Base-by-base conservation (phyloP, 2,329 filamentous ascomycete species). In the Xylaria polymorpha region DNA sequence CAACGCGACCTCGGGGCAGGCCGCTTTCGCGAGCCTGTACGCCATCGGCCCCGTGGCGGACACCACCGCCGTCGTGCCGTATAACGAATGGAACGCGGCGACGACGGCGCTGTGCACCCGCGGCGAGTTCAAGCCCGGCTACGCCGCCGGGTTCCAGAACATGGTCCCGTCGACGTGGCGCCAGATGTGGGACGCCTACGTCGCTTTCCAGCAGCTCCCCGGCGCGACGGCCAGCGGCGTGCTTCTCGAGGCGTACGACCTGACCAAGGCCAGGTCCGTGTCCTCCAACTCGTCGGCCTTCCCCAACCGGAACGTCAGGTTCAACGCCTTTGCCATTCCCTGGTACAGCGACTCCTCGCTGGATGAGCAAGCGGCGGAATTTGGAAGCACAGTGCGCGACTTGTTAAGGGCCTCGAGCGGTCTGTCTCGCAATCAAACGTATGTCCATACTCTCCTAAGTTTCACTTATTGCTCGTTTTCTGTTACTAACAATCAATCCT, bases 281-380 rank as follows among this genome's bases (percentile, higher is more conserved):
- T 66, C 70, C 35, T 72, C 29, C 12, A 61, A 46, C 61, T 51
- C 66, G 2, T 22, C 76, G 0, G 71, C 81, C 6, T 77, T 79
- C 61, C 78, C 81, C 9, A 77, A 77, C 20, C 75, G 79, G 0
- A 73, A 78, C 25, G 75, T 80, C 48, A 79, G 80, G 56, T 79
- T 78, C 20, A 75, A 83, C 65, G 78, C 78, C 0, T 75, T 82
- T 46, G 76, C 78, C 0, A 79, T 82, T 15, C 79, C 81, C 0
- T 83, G 81, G 81, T 83, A 83, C 55, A 73, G 72, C 0, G 78
- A 81, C 63, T 67, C 75, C 0, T 70, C 71, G 4, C 71, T 83
- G 2, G 81, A 83, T 66, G 61, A 32, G 0, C 74, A 74, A 46
- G 82, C 81, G 0, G 41, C 76, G 43, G 69, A 41, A 2, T 83